Percentiles rank a stretch among this genome's conserved stretches.
Conservation (phyloP, 176 grass and related monocot species). For the Lolium rigidum region DNA sequence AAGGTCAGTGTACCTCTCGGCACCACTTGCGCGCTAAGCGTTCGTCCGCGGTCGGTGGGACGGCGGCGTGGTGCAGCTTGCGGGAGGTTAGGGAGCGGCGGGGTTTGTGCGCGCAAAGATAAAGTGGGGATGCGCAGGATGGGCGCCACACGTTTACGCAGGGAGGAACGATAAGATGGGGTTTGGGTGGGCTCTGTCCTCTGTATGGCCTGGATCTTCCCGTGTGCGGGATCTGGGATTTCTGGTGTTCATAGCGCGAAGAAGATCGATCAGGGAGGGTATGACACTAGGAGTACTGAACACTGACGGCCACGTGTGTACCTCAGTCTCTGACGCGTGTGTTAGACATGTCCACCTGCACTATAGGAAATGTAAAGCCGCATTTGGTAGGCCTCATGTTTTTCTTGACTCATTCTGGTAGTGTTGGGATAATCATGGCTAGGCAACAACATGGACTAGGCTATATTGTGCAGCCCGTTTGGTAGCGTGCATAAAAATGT, state of each 20-base stretch:
- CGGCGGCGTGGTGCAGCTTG: not conserved
- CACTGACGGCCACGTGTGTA: not conserved
- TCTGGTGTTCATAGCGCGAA: not conserved
- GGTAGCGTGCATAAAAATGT: too few relatives aligned
- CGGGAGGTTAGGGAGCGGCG: conserved; percentile 7
- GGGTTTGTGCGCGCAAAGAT: conserved; percentile 14
- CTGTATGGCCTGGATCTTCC: conserved; percentile 36
- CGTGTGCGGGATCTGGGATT: not conserved
- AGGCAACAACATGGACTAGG: too few relatives aligned
- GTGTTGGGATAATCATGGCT: too few relatives aligned
- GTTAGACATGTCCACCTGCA: not conserved
- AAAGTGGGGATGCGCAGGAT: conserved; percentile 21
- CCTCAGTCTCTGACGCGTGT: not conserved
- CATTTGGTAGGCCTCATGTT: too few relatives aligned
- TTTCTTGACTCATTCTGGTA: too few relatives aligned
- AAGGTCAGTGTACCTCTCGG: not conserved
- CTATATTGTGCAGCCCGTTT: too few relatives aligned
- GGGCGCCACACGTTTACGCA: conserved; percentile 50
- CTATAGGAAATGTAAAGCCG: too few relatives aligned
- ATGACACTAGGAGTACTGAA: not conserved
- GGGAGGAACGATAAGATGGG: conserved; percentile 63
- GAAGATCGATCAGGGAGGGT: not conserved
- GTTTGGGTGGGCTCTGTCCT: conserved; percentile 37
- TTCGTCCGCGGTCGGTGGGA: conserved; percentile 9
- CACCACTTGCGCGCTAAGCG: conserved; percentile 13